Base-by-base conservation (phyloP, 2,329 filamentous ascomycete species). In the Trichoderma aggressivum region DNA sequence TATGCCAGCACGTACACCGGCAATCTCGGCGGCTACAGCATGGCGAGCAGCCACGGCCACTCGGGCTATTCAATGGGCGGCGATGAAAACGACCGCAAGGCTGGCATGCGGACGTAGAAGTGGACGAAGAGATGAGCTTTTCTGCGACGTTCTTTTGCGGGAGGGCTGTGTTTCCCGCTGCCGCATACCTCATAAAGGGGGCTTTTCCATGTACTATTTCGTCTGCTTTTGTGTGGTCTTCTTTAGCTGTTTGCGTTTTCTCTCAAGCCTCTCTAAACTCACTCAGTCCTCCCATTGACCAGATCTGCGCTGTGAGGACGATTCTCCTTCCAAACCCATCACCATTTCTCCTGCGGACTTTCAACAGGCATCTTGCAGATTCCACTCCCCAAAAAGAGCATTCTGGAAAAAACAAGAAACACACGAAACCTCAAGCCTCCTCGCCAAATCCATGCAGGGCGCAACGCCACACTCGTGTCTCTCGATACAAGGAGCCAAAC, bases 61-160 rank as follows among this genome's bases (percentile, higher is more conserved):
- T 64, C 50, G 24, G 36, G 55, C 14, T 72, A 72, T 53, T 61
- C 59, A 8, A 26, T 69, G 28, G 59, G 65, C 30, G 28, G 65
- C 12, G 65, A 70, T 11, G 59, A 36, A 24, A 55, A 50, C n/a
- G 67, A 67, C 24, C 71, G 60, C 36, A 72, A 70, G 59, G 21
- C 65, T 43, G 39, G 53, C 14, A 64, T 70, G 26, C 58, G 67
- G n/a, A 39, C 59, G 39, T 62, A 53, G 10, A 50, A 50, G 47
- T 53, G 47, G 47, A 53, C n/a, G 47, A 53, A 24, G n/a, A 24
- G 47, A 53, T 2, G 47, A 53, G 43, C 26, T 28, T 24, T 53
- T 53, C n/a, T 24, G 14, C 47, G 5, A 14, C 5, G 47, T 14
- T 21, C 26, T 53, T 53, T 24, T 24, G 47, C 21, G 12, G 11